Evolutionary conservation across 352 stramenopile genomes (phyloP).

Genomic region (Phytophthora chlamydospora): DNA sequence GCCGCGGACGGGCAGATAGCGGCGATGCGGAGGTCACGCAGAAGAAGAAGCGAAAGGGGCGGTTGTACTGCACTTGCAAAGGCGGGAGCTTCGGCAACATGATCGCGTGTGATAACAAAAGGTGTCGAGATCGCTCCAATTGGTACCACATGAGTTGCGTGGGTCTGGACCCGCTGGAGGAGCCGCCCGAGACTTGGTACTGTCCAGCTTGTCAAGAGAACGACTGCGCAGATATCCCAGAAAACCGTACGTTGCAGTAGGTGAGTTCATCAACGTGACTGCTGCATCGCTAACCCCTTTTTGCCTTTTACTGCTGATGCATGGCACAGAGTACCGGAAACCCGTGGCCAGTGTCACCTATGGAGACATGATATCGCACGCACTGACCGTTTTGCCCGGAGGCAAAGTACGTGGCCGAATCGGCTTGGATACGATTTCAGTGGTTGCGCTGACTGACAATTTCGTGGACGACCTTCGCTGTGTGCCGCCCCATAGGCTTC

Average conservation of each 20-base stretch:
- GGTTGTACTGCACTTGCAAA: slow-evolving; percentile 81
- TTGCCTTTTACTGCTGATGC: slow-evolving; percentile 4
- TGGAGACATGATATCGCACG: slow-evolving; percentile 90
- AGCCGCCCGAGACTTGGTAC: slow-evolving; percentile 78
- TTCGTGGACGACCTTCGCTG: not conserved
- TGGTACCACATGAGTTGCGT: slow-evolving; percentile 88
- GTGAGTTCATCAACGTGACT: not conserved
- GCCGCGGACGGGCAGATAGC: slow-evolving; percentile 14
- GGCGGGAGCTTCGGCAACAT: slow-evolving; percentile 78
- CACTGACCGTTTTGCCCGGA: slow-evolving; percentile 61
- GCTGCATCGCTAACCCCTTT: not conserved
- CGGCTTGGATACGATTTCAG: slow-evolving; percentile 17
- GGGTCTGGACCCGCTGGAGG: slow-evolving; percentile 49
- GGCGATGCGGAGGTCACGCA: slow-evolving; percentile 11
- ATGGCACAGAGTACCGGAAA: slow-evolving; percentile 72
- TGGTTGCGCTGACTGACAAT: slow-evolving; percentile 12
- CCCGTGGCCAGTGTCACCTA: slow-evolving; percentile 85
- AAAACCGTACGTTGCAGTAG: slow-evolving; percentile 61
- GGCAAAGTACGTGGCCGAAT: slow-evolving; percentile 61
- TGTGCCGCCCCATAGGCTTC: slow-evolving; percentile 49
- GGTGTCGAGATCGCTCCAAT: slow-evolving; percentile 77
- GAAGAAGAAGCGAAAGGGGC: slow-evolving; percentile 72
- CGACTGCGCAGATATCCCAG: slow-evolving; percentile 58
- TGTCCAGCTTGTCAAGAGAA: slow-evolving; percentile 68
- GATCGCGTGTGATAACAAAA: slow-evolving; percentile 87